Percentiles rank a stretch among this genome's conserved stretches.
phyloP scores from a whole-genome alignment of 345 rosid genomes.

The Citrus cavaleriei region DNA sequence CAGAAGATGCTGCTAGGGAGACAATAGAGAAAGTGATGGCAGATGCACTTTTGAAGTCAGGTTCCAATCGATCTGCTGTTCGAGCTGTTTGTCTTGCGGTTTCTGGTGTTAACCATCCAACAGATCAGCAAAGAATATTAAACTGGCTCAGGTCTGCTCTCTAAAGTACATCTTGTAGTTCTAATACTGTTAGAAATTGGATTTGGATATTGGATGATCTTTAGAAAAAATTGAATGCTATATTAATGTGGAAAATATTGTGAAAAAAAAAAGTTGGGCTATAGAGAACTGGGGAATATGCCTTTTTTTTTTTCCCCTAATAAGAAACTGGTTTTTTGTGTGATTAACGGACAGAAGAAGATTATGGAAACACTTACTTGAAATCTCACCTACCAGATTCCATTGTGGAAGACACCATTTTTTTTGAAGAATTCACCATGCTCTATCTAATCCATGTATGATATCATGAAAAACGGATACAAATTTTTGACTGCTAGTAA shows the following conservation, averaged over 20 bases:
- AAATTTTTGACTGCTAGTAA: not conserved
- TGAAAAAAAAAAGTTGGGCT: not conserved
- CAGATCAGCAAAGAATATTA: conserved; percentile 72
- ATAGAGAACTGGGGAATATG: not conserved
- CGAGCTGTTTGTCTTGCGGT: conserved; percentile 88
- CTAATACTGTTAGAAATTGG: not conserved
- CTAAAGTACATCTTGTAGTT: not conserved
- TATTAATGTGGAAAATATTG: not conserved
- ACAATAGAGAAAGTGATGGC: conserved; percentile 83
- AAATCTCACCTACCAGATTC: no score
- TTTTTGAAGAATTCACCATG: no score
- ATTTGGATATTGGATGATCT: not conserved
- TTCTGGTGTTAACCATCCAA: conserved; percentile 92
- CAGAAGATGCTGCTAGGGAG: conserved; percentile 81
- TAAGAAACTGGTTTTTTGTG: not conserved
- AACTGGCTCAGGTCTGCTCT: conserved; percentile 80
- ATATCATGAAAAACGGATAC: no score
- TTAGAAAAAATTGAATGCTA: not conserved
- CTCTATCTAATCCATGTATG: no score
- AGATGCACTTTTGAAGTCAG: conserved; percentile 68
- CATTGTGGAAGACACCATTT: no score
- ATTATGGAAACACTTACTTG: no score
- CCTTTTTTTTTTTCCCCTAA: not conserved
- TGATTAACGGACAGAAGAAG: not conserved
- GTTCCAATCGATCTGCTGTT: conserved; percentile 60